A percentile compares a stretch with the other conserved stretches of the same genome.
phyloP scores from a whole-genome alignment of 2,329 filamentous ascomycete genomes.

The Diaporthe citriasiana region DNA sequence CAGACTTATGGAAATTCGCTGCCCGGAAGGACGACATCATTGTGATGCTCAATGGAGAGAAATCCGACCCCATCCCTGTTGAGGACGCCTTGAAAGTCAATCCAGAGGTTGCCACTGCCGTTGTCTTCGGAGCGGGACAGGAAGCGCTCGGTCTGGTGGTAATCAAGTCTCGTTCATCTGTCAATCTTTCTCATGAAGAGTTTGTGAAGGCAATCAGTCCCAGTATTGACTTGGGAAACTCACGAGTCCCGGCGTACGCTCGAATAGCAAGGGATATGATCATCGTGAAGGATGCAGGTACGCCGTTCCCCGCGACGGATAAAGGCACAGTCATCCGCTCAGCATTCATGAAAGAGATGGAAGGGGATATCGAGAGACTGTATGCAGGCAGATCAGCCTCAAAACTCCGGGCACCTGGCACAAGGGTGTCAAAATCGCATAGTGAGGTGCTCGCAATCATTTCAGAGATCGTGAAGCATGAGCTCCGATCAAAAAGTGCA shows the following conservation, averaged over 20 bases:
- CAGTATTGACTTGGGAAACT: slow-evolving; percentile 9
- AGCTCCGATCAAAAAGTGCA: neutral
- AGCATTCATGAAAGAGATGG: neutral
- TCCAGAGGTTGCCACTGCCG: slow-evolving; percentile 11
- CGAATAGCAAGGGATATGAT: slow-evolving; percentile 24
- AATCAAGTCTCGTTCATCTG: slow-evolving; percentile 13
- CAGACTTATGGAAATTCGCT: slow-evolving; percentile 56
- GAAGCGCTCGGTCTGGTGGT: slow-evolving; percentile 23
- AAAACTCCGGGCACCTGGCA: no score
- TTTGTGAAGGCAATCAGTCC: neutral
- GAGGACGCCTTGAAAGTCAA: slow-evolving; percentile 5
- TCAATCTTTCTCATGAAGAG: neutral
- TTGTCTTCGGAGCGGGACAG: slow-evolving; percentile 31
- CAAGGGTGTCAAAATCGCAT: neutral
- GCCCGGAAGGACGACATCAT: slow-evolving; percentile 55
- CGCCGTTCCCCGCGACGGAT: slow-evolving; percentile 18
- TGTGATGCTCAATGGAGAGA: slow-evolving; percentile 57
- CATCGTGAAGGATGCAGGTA: slow-evolving; percentile 24
- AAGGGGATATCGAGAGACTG: neutral
- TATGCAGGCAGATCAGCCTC: neutral
- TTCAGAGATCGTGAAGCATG: slow-evolving; percentile 7
- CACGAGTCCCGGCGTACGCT: slow-evolving; percentile 29
- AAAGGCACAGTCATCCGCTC: slow-evolving; percentile 29
- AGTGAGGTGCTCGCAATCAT: neutral
- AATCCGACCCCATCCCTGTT: slow-evolving; percentile 43